phyloP scores from a whole-genome alignment of 192 early-diverging fungal genomes.

The Coemansia sp. region DNA sequence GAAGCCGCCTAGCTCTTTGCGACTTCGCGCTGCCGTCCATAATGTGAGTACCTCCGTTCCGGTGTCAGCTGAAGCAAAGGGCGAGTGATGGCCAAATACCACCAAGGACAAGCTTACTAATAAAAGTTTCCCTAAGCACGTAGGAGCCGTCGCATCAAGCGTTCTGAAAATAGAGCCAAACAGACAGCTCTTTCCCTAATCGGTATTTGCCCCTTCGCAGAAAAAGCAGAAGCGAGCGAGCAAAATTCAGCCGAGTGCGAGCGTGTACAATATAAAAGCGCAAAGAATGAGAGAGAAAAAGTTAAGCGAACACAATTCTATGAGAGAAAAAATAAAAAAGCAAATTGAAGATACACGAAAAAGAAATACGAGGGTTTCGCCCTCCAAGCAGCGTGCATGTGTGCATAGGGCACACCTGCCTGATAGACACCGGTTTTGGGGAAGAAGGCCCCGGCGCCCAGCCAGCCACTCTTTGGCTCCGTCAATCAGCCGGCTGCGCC shows the following conservation, averaged over 20 bases:
- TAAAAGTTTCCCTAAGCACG: neutral
- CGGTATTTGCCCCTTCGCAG: neutral
- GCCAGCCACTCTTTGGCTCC: slow-evolving; percentile 2
- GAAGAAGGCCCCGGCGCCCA: neutral
- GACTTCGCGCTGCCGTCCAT: slow-evolving; percentile 3
- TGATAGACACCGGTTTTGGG: neutral
- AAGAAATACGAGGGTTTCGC: slow-evolving; percentile 9
- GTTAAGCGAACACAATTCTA: neutral
- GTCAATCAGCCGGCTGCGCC: slow-evolving; percentile 1
- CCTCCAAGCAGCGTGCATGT: neutral
- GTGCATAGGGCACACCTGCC: neutral
- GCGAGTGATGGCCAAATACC: neutral
- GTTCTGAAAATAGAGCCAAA: neutral
- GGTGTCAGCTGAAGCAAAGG: neutral
- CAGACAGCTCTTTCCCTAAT: neutral
- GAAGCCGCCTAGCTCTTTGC: neutral
- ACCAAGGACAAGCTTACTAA: neutral
- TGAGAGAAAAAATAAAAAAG: slow-evolving; percentile 1
- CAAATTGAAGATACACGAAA: neutral
- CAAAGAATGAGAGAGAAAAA: neutral
- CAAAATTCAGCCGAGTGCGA: neutral
- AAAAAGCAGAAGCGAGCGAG: neutral
- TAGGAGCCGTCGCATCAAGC: slow-evolving; percentile 1
- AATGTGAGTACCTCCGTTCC: neutral
- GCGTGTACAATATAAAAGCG: neutral